These are phyloP conservation scores for Ustilago curta DNA, from an alignment of 1,284 basidiomycete species.

Conservation along the genomic window DNA sequence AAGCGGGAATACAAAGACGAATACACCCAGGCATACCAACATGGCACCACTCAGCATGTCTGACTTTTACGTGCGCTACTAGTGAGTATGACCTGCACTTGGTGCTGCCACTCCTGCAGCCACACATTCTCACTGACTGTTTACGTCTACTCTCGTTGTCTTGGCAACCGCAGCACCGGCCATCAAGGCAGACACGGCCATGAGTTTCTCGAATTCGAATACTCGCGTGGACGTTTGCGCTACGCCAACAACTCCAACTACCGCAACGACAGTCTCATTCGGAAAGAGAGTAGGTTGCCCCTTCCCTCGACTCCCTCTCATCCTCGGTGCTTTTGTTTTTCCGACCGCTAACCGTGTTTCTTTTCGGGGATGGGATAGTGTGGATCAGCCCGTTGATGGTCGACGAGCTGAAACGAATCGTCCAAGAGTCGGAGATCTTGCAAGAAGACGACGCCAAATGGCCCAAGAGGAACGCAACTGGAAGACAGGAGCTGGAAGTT, in stretches of 20 bases:
- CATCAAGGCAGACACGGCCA: conserved; percentile 68
- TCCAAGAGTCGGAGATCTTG: conserved; percentile 93
- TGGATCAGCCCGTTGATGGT: conserved; percentile 91
- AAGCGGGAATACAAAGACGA: neutral
- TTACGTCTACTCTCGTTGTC: neutral
- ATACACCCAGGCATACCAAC: neutral
- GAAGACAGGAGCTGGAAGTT: conserved; percentile 96
- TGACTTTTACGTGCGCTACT: conserved; percentile 69
- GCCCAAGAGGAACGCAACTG: conserved; percentile 98
- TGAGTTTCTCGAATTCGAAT: conserved; percentile 94
- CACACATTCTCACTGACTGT: neutral
- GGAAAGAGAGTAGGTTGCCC: conserved; percentile 88
- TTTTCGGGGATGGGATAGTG: conserved; percentile 74
- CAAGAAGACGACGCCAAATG: conserved; percentile 98
- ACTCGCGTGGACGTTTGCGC: conserved; percentile 91
- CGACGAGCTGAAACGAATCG: conserved; percentile 91
- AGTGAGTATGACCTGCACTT: conserved; percentile 65
- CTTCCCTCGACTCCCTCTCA: neutral
- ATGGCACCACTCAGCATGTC: conserved; percentile 39
- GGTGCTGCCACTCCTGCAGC: too few species aligned
- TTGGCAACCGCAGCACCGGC: conserved; percentile 51
- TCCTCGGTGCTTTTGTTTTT: neutral
- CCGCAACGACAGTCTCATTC: conserved; percentile 93
- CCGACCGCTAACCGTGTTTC: neutral
- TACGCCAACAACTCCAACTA: conserved; percentile 99